Evolutionary conservation across 2,329 filamentous ascomycete genomes (phyloP), one percentile per base, ranked within the genome.

Genomic region (Neonectria neomacrospora): DNA sequence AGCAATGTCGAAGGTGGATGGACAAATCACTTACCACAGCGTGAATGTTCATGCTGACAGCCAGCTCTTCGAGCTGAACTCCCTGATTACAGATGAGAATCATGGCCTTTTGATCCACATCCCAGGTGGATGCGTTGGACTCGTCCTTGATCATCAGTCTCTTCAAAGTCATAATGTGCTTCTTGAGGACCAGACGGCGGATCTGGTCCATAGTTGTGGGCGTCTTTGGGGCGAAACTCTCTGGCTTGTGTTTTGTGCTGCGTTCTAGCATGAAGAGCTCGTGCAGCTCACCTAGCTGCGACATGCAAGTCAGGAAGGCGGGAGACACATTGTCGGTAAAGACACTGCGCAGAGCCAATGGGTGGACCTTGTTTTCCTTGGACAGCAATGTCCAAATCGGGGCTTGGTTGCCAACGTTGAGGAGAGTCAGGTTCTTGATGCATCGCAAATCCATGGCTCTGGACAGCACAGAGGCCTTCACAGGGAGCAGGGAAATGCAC

Each of bases 401-500:
- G 28, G 80, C 80, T 72, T 91, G 89, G 5, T 84, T 80, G 1
- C 89, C 89, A 18, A 90, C 88, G 65, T 88, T 89, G 48, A 91
- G 81, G 23, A 91, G 78, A 1, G 87, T 88, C 18, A 91, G 78
- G 50, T 81, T 82, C 66, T 78, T 83, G n/a, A 91, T 78, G 4
- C 79, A 79, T n/a, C 78, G 79, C 3, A 91, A 70, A 67, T 91
- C 86, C 37, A 91, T 77, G 0, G 86, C 85, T 28, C 81, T 80
- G 18, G 80, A 83, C 9, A 91, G 71, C 0, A 89, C 81, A 0
- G 84, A 85, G 2, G 87, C 80, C 73, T 86, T 88, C 68, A 88
- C 80, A 0, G 88, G 88, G 34, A 91, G 82, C 32, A 88, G 80
- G 68, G 88, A 81, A 26, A 90, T 80, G 58, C 81, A 81, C 18